Base-by-base conservation (phyloP, 805 yeast species). In the Candida dajiaensis region DNA sequence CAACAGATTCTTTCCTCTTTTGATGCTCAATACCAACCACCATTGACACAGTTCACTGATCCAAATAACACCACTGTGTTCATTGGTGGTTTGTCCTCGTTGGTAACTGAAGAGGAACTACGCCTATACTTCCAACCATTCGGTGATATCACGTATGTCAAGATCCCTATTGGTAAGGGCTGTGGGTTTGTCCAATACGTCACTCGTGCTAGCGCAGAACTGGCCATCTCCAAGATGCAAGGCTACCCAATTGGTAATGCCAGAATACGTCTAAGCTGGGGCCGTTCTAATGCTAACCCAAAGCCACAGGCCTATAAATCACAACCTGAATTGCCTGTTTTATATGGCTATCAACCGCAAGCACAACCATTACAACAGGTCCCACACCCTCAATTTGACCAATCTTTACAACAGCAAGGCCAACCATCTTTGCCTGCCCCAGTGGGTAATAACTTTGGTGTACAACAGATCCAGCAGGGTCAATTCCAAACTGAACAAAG, bases 121-220 rank as follows among this genome's bases (percentile, higher is more conserved):
- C 72, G 77, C 23, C 65, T 73, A 13, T 74, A 77, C 50, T 83
- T 85, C 59, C 70, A 78, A 37, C 73, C 81, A 33, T 88, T 81
- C 68, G 96, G 96, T 26, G 76, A 75, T 42, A 83, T 87, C 50
- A 82, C 81, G 21, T 87, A 85, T 57, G 86, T 84, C 41, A 85
- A 85, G 61, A 82, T 85, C 44, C 95, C 95, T 6, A 77, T 81
- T 6, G 92, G 68, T 28, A 71, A 68, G 53, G 86, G 85, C 50
- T 88, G 96, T 67, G 96, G 96, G 1, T 89, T 90, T 67, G 89
- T 89, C 45, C 95, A 87, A 64, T 89, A 77, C 62, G 77, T 80
- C 37, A 78, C 83, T 44, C 72, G 96, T 47, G 79, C 80, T 39
- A 81, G 87, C 54, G 97, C 97, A 2, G 97, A 90, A 65, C 74